Conservation (phyloP, 345 rosid genomes). For the Syzygium oleosum region DNA sequence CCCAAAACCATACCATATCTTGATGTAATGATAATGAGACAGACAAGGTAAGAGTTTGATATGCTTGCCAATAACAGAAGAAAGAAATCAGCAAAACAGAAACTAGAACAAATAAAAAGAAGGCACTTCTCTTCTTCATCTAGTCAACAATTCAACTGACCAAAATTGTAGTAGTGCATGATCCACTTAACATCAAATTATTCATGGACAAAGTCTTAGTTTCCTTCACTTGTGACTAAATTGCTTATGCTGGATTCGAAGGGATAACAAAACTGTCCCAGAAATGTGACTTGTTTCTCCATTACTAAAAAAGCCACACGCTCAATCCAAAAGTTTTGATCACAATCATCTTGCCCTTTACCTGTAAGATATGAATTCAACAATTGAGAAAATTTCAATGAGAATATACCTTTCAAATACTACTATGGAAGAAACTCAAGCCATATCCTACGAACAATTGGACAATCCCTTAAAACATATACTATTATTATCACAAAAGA, state of each 20-base stretch:
- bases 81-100: neutral
- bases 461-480: neutral
- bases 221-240: neutral
- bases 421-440: neutral
- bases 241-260: neutral
- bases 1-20: neutral
- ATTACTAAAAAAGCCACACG: neutral
- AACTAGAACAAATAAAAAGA: neutral
- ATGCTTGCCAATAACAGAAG: neutral
- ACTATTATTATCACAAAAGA: neutral
- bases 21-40: neutral
- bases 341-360: neutral
- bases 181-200: neutral
- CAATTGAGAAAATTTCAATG: neutral
- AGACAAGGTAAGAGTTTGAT: neutral
- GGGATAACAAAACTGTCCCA: neutral
- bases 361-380: neutral
- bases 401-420: neutral
- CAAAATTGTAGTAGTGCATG: neutral
- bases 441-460: neutral
- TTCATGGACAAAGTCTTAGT: neutral
- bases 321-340: neutral
- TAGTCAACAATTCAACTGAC: neutral
- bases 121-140: neutral
- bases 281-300: neutral